A percentile compares a stretch with the other conserved stretches of the same genome.
Conservation (phyloP, 495 filamentous ascomycete species). For the Ramalina peruviana region DNA sequence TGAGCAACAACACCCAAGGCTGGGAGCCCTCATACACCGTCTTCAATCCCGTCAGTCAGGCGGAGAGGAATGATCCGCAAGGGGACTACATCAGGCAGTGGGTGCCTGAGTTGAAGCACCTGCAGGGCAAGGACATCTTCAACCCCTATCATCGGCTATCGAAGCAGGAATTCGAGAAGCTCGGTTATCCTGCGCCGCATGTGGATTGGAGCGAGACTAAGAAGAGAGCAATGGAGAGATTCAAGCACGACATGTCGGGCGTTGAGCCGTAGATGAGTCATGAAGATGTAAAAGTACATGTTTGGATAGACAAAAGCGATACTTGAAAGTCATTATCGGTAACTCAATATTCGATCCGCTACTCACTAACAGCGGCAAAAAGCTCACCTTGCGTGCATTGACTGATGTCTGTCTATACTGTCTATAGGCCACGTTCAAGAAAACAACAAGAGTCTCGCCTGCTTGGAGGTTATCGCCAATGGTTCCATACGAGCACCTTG, state of each 20-base stretch:
- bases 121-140: conserved; percentile 30
- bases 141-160: conserved; percentile 22
- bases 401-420: no score
- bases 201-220: conserved; percentile 30
- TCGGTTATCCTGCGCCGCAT: conserved; percentile 31
- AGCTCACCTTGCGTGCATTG: no score
- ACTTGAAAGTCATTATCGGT: no score
- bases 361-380: no score
- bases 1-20: conserved; percentile 31
- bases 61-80: conserved; percentile 40
- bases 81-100: conserved; percentile 61
- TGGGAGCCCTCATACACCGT: conserved; percentile 34
- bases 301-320: no score
- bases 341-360: no score
- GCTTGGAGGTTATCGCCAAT: no score
- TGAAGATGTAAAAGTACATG: no score
- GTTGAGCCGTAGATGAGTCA: conserved; percentile 12
- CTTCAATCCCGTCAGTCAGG: conserved; percentile 30
- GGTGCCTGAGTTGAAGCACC: conserved; percentile 44
- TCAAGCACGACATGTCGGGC: conserved; percentile 25
- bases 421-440: no score
- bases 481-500: no score
- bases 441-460: no score
- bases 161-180: conserved; percentile 30
- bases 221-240: conserved; percentile 25